Evolutionary conservation across 352 stramenopile genomes (phyloP).

Genomic region (Globisporangium yorkense): DNA sequence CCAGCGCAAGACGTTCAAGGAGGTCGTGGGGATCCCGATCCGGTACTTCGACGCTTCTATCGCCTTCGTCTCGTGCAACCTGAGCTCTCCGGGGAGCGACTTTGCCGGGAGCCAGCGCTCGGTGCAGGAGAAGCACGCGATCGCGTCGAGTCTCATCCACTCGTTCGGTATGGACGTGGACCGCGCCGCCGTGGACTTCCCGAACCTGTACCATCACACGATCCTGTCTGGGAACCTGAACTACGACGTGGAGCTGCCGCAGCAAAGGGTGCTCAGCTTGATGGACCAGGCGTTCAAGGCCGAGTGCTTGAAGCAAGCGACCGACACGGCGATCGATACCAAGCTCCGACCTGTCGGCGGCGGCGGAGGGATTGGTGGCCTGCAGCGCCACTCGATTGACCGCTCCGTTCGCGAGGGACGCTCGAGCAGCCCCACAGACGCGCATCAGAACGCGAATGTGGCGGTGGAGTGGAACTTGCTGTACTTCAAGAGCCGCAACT

Average conservation of each 20-base stretch:
- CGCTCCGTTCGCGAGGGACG: slow-evolving; percentile 5
- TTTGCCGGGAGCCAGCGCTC: slow-evolving; percentile 18
- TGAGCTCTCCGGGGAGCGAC: slow-evolving; percentile 21
- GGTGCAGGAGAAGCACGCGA: slow-evolving; percentile 43
- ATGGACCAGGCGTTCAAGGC: slow-evolving; percentile 79
- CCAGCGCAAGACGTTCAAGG: slow-evolving; percentile 67
- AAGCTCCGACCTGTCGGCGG: slow-evolving; percentile 32
- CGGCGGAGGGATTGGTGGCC: not conserved
- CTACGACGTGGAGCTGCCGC: slow-evolving; percentile 61
- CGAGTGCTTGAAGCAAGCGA: slow-evolving; percentile 48
- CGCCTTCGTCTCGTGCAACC: slow-evolving; percentile 79
- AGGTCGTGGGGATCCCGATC: slow-evolving; percentile 75
- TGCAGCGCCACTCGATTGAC: slow-evolving; percentile 13
- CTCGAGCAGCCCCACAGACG: slow-evolving; percentile 4
- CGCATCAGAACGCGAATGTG: slow-evolving; percentile 26
- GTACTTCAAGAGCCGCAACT: slow-evolving; percentile 38
- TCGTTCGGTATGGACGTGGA: slow-evolving; percentile 81
- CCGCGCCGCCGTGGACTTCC: slow-evolving; percentile 67
- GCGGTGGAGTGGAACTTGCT: slow-evolving; percentile 42
- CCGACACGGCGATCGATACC: slow-evolving; percentile 50
- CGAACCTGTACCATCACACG: slow-evolving; percentile 82
- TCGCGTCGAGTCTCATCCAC: slow-evolving; percentile 59
- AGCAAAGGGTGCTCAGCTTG: slow-evolving; percentile 19
- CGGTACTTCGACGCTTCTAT: slow-evolving; percentile 82
- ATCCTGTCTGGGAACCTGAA: slow-evolving; percentile 79